These are phyloP conservation scores for Onygenales sp. DNA, from an alignment of 2,329 filamentous ascomycete genomes.

Conservation along the genomic window DNA sequence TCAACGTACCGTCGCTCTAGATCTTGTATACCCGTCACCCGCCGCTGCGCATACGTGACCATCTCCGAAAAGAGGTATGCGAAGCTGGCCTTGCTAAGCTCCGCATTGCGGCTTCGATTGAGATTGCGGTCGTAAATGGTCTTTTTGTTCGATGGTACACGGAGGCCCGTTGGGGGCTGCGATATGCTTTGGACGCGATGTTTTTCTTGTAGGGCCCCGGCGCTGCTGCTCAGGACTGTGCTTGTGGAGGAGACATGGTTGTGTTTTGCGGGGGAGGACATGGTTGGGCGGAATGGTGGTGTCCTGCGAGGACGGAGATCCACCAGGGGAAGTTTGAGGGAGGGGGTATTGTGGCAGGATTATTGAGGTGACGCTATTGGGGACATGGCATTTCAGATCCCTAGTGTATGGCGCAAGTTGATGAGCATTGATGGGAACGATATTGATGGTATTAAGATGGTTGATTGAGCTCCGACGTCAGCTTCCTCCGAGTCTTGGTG, in stretches of 20 bases:
- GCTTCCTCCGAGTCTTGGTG: not conserved
- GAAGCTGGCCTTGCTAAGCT: conserved; percentile 88
- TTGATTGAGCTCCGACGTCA: not conserved
- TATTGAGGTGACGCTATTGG: not conserved
- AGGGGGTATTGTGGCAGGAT: not conserved
- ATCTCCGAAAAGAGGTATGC: conserved; percentile 95
- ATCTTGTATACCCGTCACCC: conserved; percentile 87
- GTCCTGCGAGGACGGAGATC: not conserved
- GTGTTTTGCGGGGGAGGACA: conserved; percentile 9
- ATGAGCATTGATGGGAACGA: not conserved
- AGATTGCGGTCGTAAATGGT: conserved; percentile 96
- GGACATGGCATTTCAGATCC: not conserved
- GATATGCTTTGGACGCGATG: conserved; percentile 14
- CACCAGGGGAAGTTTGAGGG: not conserved
- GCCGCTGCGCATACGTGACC: conserved; percentile 85
- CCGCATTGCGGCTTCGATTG: conserved; percentile 77
- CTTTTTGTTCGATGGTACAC: conserved; percentile 86
- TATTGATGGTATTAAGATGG: not conserved
- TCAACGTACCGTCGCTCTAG: conserved; percentile 69
- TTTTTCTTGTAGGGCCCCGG: conserved; percentile 8
- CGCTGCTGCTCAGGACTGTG: conserved; percentile 3
- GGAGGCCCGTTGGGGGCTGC: conserved; percentile 50
- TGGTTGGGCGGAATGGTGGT: not conserved
- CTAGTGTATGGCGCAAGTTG: not conserved
- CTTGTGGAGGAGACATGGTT: conserved; percentile 10